Evolutionary conservation across 2,329 filamentous ascomycete species (phyloP).

Genomic region (Pseudocercospora vitis): DNA sequence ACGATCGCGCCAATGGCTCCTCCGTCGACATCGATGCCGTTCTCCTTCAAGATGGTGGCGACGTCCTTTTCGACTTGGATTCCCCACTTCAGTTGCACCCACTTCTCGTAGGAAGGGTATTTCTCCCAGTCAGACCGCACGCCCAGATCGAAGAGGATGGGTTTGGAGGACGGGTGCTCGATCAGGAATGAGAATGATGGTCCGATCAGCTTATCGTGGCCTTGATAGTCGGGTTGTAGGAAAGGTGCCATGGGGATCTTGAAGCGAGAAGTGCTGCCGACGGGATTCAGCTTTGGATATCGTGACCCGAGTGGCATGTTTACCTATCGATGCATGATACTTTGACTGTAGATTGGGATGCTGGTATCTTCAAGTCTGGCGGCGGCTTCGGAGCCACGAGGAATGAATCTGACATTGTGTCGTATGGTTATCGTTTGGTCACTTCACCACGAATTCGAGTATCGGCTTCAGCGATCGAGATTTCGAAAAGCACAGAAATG

Average conservation of each 20-base stretch:
- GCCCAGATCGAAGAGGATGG: constrained; percentile 51
- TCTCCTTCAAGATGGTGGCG: constrained; percentile 43
- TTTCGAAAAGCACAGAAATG: background rate
- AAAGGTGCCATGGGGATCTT: constrained; percentile 35
- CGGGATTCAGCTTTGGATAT: background rate
- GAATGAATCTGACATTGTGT: constrained; percentile 23
- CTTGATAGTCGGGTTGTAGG: constrained; percentile 44
- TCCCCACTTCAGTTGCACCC: constrained; percentile 34
- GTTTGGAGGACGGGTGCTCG: constrained; percentile 45
- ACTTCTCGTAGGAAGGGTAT: constrained; percentile 39
- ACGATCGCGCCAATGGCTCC: constrained; percentile 38
- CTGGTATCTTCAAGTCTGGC: constrained; percentile 37
- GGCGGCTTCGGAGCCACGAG: constrained; percentile 32
- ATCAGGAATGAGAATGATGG: constrained; percentile 52
- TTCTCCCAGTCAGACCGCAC: constrained; percentile 49
- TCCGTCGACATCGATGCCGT: constrained; percentile 42
- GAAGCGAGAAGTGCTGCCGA: constrained; percentile 37
- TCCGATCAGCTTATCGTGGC: constrained; percentile 39
- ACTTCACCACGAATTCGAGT: background rate
- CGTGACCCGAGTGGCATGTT: background rate
- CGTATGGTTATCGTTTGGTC: too few species aligned
- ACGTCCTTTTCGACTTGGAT: constrained; percentile 48
- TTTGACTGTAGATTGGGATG: constrained; percentile 35
- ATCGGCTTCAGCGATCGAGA: background rate
- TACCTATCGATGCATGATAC: constrained; percentile 41